phyloP scores from a whole-genome alignment of 768 basidiomycete genomes.

The Tylopilus sp. region DNA sequence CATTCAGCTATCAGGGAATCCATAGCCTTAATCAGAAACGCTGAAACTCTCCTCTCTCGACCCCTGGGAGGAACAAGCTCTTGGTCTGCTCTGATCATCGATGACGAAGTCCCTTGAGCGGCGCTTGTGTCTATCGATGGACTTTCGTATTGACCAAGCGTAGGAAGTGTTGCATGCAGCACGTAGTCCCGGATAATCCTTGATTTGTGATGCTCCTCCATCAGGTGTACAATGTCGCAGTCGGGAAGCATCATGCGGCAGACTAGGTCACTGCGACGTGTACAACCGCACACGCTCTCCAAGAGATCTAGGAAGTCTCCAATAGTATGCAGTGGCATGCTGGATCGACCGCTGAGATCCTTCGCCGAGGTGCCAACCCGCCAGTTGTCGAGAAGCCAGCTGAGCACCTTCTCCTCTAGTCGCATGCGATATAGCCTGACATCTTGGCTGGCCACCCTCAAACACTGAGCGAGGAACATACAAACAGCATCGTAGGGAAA shows the following conservation, averaged over 20 bases:
- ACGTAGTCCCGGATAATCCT: slow-evolving; percentile 67
- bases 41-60: slow-evolving; percentile 59
- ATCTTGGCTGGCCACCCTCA: slow-evolving; percentile 75
- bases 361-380: slow-evolving; percentile 39
- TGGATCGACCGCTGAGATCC: slow-evolving; percentile 34
- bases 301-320: slow-evolving; percentile 64
- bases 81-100: slow-evolving; percentile 10
- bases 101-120: slow-evolving; percentile 5
- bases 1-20: slow-evolving; percentile 49
- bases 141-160: slow-evolving; percentile 24
- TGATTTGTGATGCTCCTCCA: slow-evolving; percentile 57
- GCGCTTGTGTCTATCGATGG: neutral
- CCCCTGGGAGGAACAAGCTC: slow-evolving; percentile 47
- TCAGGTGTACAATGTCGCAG: slow-evolving; percentile 56
- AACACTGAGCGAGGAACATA: slow-evolving; percentile 65
- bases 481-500: slow-evolving; percentile 91
- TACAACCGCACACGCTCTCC: slow-evolving; percentile 57
- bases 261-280: slow-evolving; percentile 42
- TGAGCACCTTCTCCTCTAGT: slow-evolving; percentile 81
- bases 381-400: slow-evolving; percentile 81
- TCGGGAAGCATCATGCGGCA: slow-evolving; percentile 64
- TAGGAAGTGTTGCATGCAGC: slow-evolving; percentile 59
- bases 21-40: slow-evolving; percentile 60
- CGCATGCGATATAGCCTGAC: slow-evolving; percentile 80
- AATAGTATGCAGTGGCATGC: slow-evolving; percentile 51